These are phyloP conservation scores for Cyclotella baltica DNA, from an alignment of 108 stramenopile genomes.

Conservation along the genomic window DNA sequence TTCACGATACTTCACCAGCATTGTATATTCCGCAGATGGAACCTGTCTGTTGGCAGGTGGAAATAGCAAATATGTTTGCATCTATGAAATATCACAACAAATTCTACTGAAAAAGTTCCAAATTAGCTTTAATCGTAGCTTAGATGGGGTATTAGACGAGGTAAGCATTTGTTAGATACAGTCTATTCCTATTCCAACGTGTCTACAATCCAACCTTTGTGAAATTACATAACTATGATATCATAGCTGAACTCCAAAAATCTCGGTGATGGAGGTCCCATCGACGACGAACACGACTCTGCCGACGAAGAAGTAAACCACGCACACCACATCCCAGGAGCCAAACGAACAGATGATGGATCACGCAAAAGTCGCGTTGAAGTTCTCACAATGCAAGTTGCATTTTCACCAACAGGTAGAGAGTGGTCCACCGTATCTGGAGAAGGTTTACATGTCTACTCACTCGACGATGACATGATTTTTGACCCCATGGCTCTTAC, in stretches of 20 bases:
- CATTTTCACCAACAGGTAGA: constrained; percentile 87
- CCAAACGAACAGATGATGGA: constrained; percentile 89
- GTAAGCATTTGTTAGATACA: too few relatives aligned
- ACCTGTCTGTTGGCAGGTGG: constrained; percentile 96
- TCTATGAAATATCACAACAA: constrained; percentile 94
- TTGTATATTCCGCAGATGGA: constrained; percentile 98
- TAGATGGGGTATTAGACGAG: constrained; percentile 92
- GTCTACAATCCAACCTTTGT: neutral
- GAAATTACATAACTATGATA: neutral
- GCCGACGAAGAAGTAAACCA: constrained; percentile 76
- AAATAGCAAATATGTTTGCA: constrained; percentile 97
- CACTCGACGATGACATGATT: constrained; percentile 91
- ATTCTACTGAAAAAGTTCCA: constrained; percentile 98
- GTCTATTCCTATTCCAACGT: too few relatives aligned
- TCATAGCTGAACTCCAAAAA: constrained; percentile 83
- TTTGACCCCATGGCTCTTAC: constrained; percentile 92
- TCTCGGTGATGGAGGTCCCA: constrained; percentile 78
- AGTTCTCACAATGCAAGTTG: constrained; percentile 82
- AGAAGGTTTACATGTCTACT: constrained; percentile 92
- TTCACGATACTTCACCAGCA: constrained; percentile 94
- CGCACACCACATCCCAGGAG: constrained; percentile 79
- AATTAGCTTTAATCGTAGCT: constrained; percentile 95
- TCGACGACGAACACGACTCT: constrained; percentile 84
- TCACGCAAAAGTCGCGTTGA: constrained; percentile 86
- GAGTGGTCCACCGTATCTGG: constrained; percentile 91